Evolutionary conservation across 352 stramenopile genomes (phyloP), one percentile per base, ranked within the genome.

Genomic region (Phytophthora quininea): DNA sequence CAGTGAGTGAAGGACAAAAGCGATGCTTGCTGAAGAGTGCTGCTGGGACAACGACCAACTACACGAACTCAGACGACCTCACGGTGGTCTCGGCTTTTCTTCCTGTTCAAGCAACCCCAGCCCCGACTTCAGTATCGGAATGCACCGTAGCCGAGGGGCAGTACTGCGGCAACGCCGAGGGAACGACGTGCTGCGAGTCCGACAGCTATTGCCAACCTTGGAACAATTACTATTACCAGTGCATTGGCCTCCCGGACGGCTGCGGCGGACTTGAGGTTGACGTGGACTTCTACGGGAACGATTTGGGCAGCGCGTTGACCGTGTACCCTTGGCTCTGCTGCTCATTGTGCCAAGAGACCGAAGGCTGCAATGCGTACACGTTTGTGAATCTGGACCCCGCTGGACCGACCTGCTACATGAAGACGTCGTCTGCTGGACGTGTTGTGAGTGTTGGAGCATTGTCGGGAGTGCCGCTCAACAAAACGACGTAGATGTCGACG

Each of bases 161-260:
- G 42, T 80, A 80, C 57, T 87, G 77, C 49, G 81, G 76, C 27
- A 87, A 77, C 47, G 65, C 69, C 1, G 53, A 79, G n/a, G 68
- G 64, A 42, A 70, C 62, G 29, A 66, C 65, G 3, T 86, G 80
- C 66, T 86, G 76, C 46, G 55, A 66, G 12, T 63, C 37, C 9
- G 43, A 55, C 38, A 57, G 53, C 33, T 86, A 84, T 58, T 87
- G 77, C 45, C 76, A 87, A 65, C 78, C 78, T 24, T 24, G 19
- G 19, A 24, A 24, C 19, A 24, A 24, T 24, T 24, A 24, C 19
- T 24, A 24, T 24, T 90, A 88, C 69, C 80, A 89, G 68, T 89
- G 80, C 35, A 72, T 85, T 38, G 42, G 46, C 1, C 40, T 71
- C 1, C 74, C 78, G 2, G 58, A 71, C 6, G 74, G 72, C 11